These are phyloP conservation scores for Cerioporus squamosus DNA, from an alignment of 1,284 basidiomycete species.

Conservation along the genomic window DNA sequence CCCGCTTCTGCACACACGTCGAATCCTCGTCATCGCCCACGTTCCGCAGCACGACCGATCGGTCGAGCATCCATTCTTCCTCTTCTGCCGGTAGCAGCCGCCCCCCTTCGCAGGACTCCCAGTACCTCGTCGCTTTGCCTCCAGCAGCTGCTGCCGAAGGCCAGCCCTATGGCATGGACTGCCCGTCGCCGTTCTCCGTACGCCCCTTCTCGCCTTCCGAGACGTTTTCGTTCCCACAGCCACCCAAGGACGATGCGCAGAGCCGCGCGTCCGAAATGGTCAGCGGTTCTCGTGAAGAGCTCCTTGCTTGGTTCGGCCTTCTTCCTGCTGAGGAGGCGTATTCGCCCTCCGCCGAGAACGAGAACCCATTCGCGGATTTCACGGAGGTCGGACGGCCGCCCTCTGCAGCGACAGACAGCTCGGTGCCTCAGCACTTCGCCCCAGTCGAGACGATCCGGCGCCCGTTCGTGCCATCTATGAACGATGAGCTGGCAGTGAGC, in stretches of 20 bases:
- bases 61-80: constrained; percentile 17
- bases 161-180: constrained; percentile 29
- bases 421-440: constrained; percentile 37
- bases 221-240: constrained; percentile 67
- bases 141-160: constrained; percentile 18
- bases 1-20: constrained; percentile 20
- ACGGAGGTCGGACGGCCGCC: constrained; percentile 20
- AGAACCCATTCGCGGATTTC: constrained; percentile 42
- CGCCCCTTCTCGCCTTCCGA: constrained; percentile 68
- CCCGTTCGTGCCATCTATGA: constrained; percentile 58
- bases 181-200: constrained; percentile 57
- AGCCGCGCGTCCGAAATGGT: constrained; percentile 14
- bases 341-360: constrained; percentile 7
- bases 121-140: constrained; percentile 43
- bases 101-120: constrained; percentile 32
- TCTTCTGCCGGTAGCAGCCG: constrained; percentile 17
- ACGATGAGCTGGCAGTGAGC: constrained; percentile 60
- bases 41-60: constrained; percentile 18
- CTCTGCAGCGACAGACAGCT: constrained; percentile 31
- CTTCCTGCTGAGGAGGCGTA: constrained; percentile 16
- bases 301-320: constrained; percentile 21
- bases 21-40: constrained; percentile 19
- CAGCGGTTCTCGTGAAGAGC: constrained; percentile 12
- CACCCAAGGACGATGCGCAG: constrained; percentile 41
- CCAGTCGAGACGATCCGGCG: constrained; percentile 52